Conservation (phyloP, 2,329 filamentous ascomycete genomes). For the Colletotrichum neosansevieriae region DNA sequence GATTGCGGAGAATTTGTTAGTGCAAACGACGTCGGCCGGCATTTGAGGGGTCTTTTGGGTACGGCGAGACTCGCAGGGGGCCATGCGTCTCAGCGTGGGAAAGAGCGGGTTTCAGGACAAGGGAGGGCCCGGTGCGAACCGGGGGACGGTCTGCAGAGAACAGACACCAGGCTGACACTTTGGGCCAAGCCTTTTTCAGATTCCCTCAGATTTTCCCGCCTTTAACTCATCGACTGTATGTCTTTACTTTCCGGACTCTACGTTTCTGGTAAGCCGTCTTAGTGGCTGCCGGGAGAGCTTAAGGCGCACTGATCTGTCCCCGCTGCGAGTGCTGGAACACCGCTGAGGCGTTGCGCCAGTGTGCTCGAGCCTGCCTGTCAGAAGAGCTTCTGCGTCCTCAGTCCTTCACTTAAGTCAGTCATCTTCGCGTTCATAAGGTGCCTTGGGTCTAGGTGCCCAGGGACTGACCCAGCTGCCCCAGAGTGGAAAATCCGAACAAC, state of each 20-base stretch:
- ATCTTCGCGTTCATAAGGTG: neutral
- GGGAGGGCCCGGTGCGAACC: constrained; percentile 24
- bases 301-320: constrained; percentile 18
- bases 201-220: neutral
- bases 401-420: neutral
- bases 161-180: neutral
- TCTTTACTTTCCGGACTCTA: too few species aligned
- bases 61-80: constrained; percentile 37
- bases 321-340: constrained; percentile 20
- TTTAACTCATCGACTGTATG: neutral
- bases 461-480: neutral
- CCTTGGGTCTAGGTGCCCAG: neutral
- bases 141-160: neutral
- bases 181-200: constrained; percentile 17
- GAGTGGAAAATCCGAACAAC: constrained; percentile 7
- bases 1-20: constrained; percentile 27
- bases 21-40: constrained; percentile 6
- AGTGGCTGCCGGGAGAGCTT: constrained; percentile 4
- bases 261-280: too few species aligned
- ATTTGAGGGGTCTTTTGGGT: constrained; percentile 19
- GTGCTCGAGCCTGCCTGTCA: constrained; percentile 4
- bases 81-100: constrained; percentile 39
- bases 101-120: constrained; percentile 42
- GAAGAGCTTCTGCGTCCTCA: neutral
- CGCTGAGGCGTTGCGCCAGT: constrained; percentile 18